Percentiles rank a stretch among this genome's conserved stretches.
Conservation (phyloP, 148 eudicot species). For the Suaeda aralocaspica region DNA sequence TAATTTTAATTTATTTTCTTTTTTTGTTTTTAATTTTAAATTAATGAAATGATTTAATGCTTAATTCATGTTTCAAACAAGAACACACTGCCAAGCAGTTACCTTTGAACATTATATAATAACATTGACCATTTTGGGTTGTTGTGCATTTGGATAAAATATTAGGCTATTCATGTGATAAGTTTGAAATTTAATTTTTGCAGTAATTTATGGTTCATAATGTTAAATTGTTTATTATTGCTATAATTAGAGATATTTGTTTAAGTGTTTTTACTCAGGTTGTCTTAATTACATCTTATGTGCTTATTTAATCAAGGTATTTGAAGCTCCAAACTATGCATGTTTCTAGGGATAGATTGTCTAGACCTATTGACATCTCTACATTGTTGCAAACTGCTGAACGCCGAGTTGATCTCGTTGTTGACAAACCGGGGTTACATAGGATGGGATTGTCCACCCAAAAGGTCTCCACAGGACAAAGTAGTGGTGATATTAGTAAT, state of each 20-base stretch:
- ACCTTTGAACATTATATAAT: too few species aligned
- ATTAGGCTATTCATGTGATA: not conserved
- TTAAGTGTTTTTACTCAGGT: not conserved
- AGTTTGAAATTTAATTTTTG: too few species aligned
- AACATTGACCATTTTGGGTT: not conserved
- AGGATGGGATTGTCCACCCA: slow-evolving; percentile 11
- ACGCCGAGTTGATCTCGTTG: slow-evolving; percentile 24
- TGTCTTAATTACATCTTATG: not conserved
- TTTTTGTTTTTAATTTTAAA: too few species aligned
- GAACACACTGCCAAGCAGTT: too few species aligned
- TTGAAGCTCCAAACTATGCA: slow-evolving; percentile 18
- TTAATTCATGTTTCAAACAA: too few species aligned
- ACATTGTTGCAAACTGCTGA: slow-evolving; percentile 22
- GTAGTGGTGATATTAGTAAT: slow-evolving; percentile 6
- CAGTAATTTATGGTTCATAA: not conserved
- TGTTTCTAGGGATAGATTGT: slow-evolving; percentile 23
- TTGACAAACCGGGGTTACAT: slow-evolving; percentile 29
- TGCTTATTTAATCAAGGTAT: not conserved
- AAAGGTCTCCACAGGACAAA: not conserved
- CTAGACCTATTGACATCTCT: slow-evolving; percentile 29
- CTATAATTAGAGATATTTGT: not conserved
- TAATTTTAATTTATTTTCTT: too few species aligned
- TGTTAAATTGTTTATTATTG: not conserved
- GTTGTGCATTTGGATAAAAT: not conserved
- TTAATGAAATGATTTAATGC: too few species aligned